Base-by-base conservation (phyloP, 164 flowering plant species). In the Piper betle region DNA sequence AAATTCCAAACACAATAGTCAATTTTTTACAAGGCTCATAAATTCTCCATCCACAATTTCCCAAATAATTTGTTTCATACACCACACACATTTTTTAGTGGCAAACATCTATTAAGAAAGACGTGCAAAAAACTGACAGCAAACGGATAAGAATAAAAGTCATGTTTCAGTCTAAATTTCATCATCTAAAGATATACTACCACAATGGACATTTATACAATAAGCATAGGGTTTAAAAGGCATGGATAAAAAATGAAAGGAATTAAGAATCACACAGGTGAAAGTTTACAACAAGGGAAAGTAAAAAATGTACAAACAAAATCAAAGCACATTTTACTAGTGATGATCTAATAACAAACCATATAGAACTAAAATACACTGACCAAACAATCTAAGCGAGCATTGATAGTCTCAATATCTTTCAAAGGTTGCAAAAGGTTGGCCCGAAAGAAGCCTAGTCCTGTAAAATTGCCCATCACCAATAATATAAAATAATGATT, bases 361-460 rank as follows among this genome's bases (percentile, higher is more conserved):
- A 58, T 6, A 16, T 39, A 37, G 17, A 39, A 58, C 1, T 41
- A n/a, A 56, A 12, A 19, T 55, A 40, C 37, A 80, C 88, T 77
- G 33, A 88, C 99, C 88, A 94, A 74, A 73, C 96, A 91, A 78
- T 94, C 97, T 46, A 91, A 88, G 59, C 96, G 92, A 65, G 95
- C 94, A 73, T 85, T 88, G 69, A 94, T 87, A 40, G 97, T 91
- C 76, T 87, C 97, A 41, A 84, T 79, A 75, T 94, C 97, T 74
- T 88, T 94, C 54, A 88, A 60, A 60, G 99, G 97, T 77, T 94
- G 97, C 83, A 94, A 75, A 53, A 91, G 86, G 74, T 94, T 94
- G 65, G 97, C 99, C 17, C 97, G 90, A 52, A n/a, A 91, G 97
- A 74, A 94, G 95, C 71, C 99, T 78, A 58, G 90, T 83, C 80